Conservation (phyloP, 352 stramenopile genomes). For the Phytopythium delawarense region DNA sequence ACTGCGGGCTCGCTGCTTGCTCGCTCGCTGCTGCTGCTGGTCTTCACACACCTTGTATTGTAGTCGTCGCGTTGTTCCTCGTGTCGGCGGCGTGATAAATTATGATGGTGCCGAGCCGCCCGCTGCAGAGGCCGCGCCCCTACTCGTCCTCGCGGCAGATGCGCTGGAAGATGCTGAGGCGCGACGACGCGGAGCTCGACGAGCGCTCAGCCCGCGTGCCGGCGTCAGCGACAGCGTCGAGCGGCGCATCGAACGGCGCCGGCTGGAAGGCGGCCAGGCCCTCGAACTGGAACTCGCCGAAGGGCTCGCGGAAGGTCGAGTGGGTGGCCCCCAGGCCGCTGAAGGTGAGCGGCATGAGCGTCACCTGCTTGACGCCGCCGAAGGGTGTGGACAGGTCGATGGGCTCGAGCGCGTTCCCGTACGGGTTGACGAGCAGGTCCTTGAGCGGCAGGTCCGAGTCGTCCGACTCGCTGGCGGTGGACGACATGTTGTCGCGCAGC, state of each 20-base stretch:
- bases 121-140: background rate
- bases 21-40: background rate
- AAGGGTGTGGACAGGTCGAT: constrained; percentile 68
- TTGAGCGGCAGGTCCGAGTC: constrained; percentile 44
- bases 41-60: background rate
- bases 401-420: constrained; percentile 44
- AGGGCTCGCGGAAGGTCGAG: constrained; percentile 36
- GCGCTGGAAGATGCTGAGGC: constrained; percentile 77
- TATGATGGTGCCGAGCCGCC: constrained; percentile 23
- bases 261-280: constrained; percentile 19
- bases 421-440: constrained; percentile 68
- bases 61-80: background rate
- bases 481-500: constrained; percentile 42
- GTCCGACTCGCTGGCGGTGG: constrained; percentile 64
- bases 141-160: constrained; percentile 75
- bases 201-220: constrained; percentile 25
- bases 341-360: constrained; percentile 46
- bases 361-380: constrained; percentile 55
- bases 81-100: constrained; percentile 32
- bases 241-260: constrained; percentile 21
- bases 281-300: constrained; percentile 32
- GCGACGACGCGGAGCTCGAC: constrained; percentile 40
- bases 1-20: background rate
- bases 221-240: constrained; percentile 19
- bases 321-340: background rate